A percentile compares a stretch with the other conserved stretches of the same genome.
Evolutionary conservation across 2,329 filamentous ascomycete species (phyloP).

Genomic region (Ceratocystis huliohia): DNA sequence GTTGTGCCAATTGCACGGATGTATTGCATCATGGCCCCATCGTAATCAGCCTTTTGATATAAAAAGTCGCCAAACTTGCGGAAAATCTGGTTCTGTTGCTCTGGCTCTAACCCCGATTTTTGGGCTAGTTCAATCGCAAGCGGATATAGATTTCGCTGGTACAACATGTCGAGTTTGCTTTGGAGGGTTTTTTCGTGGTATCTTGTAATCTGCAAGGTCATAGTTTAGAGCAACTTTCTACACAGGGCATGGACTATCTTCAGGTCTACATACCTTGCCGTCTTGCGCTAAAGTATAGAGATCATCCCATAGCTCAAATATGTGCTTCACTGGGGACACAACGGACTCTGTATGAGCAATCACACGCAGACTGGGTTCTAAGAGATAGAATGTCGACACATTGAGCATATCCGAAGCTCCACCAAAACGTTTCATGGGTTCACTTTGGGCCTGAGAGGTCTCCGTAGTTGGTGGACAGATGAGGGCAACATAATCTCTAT

Average conservation of each 20-base stretch:
- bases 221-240: not conserved
- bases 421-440: slow-evolving; percentile 50
- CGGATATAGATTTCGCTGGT: slow-evolving; percentile 84
- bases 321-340: slow-evolving; percentile 61
- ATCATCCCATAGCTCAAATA: slow-evolving; percentile 83
- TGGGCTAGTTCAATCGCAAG: slow-evolving; percentile 86
- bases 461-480: slow-evolving; percentile 55
- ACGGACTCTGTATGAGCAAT: slow-evolving; percentile 81
- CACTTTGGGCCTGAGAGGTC: slow-evolving; percentile 12
- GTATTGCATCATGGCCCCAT: slow-evolving; percentile 98
- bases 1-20: slow-evolving; percentile 91
- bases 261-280: slow-evolving; percentile 54
- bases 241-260: not conserved
- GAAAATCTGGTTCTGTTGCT: slow-evolving; percentile 84
- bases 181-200: slow-evolving; percentile 86
- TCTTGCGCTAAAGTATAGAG: slow-evolving; percentile 83
- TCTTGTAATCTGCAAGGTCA: slow-evolving; percentile 50
- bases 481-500: slow-evolving; percentile 74
- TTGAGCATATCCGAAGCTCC: slow-evolving; percentile 67
- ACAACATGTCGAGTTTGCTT: slow-evolving; percentile 84
- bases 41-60: slow-evolving; percentile 90
- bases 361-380: slow-evolving; percentile 86
- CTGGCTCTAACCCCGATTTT: slow-evolving; percentile 65
- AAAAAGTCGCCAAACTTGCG: slow-evolving; percentile 87
- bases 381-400: slow-evolving; percentile 73